phyloP scores from a whole-genome alignment of 2,329 filamentous ascomycete genomes.

The Endothia cerciana region DNA sequence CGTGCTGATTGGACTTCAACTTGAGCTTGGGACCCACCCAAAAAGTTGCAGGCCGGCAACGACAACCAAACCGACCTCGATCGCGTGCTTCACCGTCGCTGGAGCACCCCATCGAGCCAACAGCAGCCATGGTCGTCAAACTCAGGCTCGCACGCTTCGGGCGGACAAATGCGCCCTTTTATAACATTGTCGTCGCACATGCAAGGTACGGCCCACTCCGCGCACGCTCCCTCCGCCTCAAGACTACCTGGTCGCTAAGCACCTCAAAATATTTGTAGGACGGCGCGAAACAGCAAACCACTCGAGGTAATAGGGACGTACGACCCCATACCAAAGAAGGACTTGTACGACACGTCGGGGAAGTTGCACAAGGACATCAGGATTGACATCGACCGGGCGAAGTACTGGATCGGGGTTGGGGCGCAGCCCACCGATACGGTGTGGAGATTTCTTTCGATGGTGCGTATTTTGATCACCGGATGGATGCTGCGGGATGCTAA shows the following conservation, averaged over 20 bases:
- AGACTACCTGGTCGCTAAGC: not conserved
- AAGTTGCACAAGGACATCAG: conserved; percentile 89
- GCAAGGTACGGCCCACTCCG: conserved; percentile 67
- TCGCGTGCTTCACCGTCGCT: conserved; percentile 8
- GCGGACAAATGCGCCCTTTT: conserved; percentile 84
- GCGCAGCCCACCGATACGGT: conserved; percentile 91
- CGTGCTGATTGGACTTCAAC: conserved; percentile 9
- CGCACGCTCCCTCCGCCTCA: not conserved
- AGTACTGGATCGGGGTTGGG: conserved; percentile 96
- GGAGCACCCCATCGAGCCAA: conserved; percentile 3
- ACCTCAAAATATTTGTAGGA: conserved; percentile 52
- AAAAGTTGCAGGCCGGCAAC: conserved; percentile 23
- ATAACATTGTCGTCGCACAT: conserved; percentile 96
- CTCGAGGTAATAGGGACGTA: conserved; percentile 90
- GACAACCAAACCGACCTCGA: not conserved
- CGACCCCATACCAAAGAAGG: conserved; percentile 67
- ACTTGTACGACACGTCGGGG: conserved; percentile 63
- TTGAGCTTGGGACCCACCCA: conserved; percentile 24
- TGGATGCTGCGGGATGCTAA: no score
- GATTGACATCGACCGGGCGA: conserved; percentile 77
- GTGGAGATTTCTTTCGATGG: conserved; percentile 85
- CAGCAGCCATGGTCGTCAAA: conserved; percentile 77
- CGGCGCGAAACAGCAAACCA: conserved; percentile 83
- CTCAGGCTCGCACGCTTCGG: conserved; percentile 95
- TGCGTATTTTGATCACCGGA: conserved; percentile 40